Base-by-base conservation (phyloP, 345 rosid species). In the Mercurialis annua region DNA sequence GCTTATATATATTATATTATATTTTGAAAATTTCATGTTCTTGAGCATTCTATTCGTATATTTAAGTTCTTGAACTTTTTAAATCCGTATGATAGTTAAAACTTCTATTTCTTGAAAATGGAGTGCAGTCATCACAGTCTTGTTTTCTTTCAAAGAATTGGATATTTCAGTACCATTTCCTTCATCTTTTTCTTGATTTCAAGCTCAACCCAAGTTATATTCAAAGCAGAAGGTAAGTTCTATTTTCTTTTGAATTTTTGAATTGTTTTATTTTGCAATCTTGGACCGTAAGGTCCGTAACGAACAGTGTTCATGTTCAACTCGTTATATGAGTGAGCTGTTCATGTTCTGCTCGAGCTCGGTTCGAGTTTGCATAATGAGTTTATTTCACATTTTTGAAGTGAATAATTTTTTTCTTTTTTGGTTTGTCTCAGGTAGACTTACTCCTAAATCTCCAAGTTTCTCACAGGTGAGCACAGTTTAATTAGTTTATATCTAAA, bases 151-250 rank as follows among this genome's bases (percentile, higher is more conserved):
- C 44, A 24, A 26, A 66, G 62, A 49, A 52, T 56, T 33, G 15
- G 70, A 70, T 76, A 44, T 31, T 44, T 82, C 9, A 0, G 23
- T 62, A 64, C 79, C 68, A 59, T 72, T 60, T 79, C 77, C 40
- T 73, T 82, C 30, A 26, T 85, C 64, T 50, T 81, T 75, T 69
- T 87, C 67, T 69, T 84, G 60, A 74, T 82, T 80, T 73, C 82
- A 44, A 77, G 74, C 81, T 73, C 87, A 15, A 77, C 78, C 81
- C 89, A 79, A 59, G 56, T 78, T 64, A 77, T 82, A 74, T 77
- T 64, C 73, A 72, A 61, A 69, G 86, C 78, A 66, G 56, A 82
- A 78, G 92, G 96, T 84, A 89, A 81, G 48, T 56, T 73, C n/a
- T n/a, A 53, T 76, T 77, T 69, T 63, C 47, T 49, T 60, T 54